Evolutionary conservation across 2,329 filamentous ascomycete genomes (phyloP), one percentile per base, ranked within the genome.

Genomic region (Penicillium hordei): DNA sequence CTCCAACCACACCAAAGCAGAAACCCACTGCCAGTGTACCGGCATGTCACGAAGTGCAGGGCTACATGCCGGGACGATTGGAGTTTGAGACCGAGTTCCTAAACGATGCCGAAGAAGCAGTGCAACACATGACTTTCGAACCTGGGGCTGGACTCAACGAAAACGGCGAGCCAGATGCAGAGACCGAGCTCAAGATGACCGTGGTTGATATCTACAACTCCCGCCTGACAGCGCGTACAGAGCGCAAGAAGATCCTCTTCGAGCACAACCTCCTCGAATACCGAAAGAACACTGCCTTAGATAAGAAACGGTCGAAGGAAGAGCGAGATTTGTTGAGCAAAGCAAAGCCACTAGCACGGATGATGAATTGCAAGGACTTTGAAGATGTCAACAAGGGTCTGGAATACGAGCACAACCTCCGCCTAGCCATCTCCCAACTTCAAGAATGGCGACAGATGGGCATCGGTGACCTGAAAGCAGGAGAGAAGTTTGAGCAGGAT

Each of bases 181-280:
- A 99, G 75, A 96, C 96, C 83, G 93, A 97, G 63, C 83, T 99
- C 45, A 99, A 99, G 81, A 86, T 97, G 78, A 96, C 92, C 0
- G 92, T 99, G 21, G 97, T 99, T 87, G 92, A 96, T 64, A 96
- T 99, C 50, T 99, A 99, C 81, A 99, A 99, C 71, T 89, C 89
- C 57, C 87, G 93, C 5, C 79, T 99, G 19, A 96, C 93, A 2
- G 89, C 93, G 57, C 87, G 94, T 65, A 93, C 93, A 7, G 93
- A 97, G 69, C 85, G 94, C 45, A 99, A 99, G 77, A 95, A 94
- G 78, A 89, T 97, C 50, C 89, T 99, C 6, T 97, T 99, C 68
- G 93, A 97, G 71, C 94, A 99, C 75, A 90, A 90, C 59, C 81
- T 99, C 29, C 81, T 99, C 4, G 93, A 99, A 55, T 99, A 99